These are phyloP conservation scores for Sutorius australiensis DNA, from an alignment of 768 basidiomycete species.

Conservation along the genomic window DNA sequence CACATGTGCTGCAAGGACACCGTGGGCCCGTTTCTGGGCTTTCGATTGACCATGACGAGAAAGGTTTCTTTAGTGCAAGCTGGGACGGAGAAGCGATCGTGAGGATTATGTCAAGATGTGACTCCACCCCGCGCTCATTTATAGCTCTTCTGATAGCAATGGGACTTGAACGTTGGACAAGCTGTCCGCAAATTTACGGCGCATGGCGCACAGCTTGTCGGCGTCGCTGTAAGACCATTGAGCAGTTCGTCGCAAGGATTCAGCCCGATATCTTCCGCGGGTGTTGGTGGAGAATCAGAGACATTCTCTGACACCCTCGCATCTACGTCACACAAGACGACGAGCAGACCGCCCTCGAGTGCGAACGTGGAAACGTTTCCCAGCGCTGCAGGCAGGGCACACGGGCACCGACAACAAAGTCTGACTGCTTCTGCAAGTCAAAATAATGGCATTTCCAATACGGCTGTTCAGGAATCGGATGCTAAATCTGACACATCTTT, in stretches of 20 bases:
- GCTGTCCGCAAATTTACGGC: slow-evolving; percentile 70
- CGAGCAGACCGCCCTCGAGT: slow-evolving; percentile 14
- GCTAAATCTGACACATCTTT: slow-evolving; percentile 76
- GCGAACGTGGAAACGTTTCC: slow-evolving; percentile 22
- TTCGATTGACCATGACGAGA: slow-evolving; percentile 75
- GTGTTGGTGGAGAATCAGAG: slow-evolving; percentile 21
- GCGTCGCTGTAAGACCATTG: slow-evolving; percentile 72
- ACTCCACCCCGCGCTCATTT: slow-evolving; percentile 3
- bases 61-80: slow-evolving; percentile 82
- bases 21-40: slow-evolving; percentile 83
- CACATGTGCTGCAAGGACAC: slow-evolving; percentile 65
- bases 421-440: slow-evolving; percentile 21
- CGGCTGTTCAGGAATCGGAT: slow-evolving; percentile 44
- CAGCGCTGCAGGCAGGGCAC: slow-evolving; percentile 18
- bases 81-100: slow-evolving; percentile 93
- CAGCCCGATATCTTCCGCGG: slow-evolving; percentile 26
- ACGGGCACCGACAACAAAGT: slow-evolving; percentile 11
- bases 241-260: slow-evolving; percentile 34
- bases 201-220: slow-evolving; percentile 82
- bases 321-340: slow-evolving; percentile 8
- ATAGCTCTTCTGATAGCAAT: slow-evolving; percentile 59
- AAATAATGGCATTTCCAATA: slow-evolving; percentile 25
- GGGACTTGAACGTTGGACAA: slow-evolving; percentile 94
- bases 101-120: slow-evolving; percentile 30
- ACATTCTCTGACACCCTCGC: slow-evolving; percentile 11